These are phyloP conservation scores for Yamadazyma trypodendri DNA, from an alignment of 1,139 yeast genomes.

Conservation along the genomic window DNA sequence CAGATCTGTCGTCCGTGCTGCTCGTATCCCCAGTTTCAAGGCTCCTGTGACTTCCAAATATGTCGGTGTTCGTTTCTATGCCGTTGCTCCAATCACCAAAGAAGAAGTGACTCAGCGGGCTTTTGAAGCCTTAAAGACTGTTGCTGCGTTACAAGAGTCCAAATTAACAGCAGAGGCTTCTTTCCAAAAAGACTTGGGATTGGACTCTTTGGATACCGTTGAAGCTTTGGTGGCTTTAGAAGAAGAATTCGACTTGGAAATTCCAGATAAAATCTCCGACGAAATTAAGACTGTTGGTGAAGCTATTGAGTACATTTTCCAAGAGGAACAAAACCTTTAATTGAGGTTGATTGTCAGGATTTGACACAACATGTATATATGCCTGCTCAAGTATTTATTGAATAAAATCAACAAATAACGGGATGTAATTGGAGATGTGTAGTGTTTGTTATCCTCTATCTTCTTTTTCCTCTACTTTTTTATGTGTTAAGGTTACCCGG, in stretches of 20 bases:
- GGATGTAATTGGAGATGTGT: background rate
- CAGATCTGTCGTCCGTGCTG: constrained; percentile 40
- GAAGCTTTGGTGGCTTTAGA: constrained; percentile 72
- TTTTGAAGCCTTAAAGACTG: constrained; percentile 50
- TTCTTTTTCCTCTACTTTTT: background rate
- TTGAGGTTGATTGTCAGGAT: background rate
- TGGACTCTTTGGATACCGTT: constrained; percentile 69
- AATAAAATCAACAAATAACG: background rate
- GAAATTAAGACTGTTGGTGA: constrained; percentile 69
- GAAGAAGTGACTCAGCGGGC: constrained; percentile 50
- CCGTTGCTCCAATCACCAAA: constrained; percentile 46
- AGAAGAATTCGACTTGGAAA: constrained; percentile 70
- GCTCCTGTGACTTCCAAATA: constrained; percentile 24
- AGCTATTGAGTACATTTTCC: constrained; percentile 59
- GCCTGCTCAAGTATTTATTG: constrained; percentile 1
- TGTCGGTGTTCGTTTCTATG: constrained; percentile 44
- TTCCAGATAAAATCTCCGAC: constrained; percentile 68
- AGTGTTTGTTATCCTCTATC: background rate
- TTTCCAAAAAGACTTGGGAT: constrained; percentile 63
- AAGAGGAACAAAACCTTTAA: constrained; percentile 48
- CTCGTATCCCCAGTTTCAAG: constrained; percentile 27
- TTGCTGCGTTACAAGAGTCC: constrained; percentile 51
- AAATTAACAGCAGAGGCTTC: constrained; percentile 45
- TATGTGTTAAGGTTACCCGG: background rate
- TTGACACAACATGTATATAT: constrained; percentile 9